Evolutionary conservation across 371 early-diverging fungal genomes (phyloP).

Genomic region (Entomophthora muscae): DNA sequence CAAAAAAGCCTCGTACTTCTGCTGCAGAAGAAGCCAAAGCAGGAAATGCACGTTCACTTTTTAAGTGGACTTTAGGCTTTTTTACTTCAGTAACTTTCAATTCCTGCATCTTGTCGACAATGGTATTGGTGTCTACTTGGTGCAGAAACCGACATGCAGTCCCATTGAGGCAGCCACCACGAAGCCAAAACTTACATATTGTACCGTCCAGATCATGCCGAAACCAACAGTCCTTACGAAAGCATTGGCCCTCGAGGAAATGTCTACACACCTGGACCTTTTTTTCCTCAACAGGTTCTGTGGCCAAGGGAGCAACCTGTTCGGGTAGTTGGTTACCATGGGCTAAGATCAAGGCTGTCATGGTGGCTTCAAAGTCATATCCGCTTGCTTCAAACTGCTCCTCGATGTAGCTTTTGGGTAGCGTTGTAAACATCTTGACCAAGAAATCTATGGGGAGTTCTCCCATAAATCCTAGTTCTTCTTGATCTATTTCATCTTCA

Average conservation of each 20-base stretch:
- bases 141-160: slow-evolving; percentile 7
- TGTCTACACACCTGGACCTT: slow-evolving; percentile 8
- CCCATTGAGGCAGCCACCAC: slow-evolving; percentile 6
- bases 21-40: background rate
- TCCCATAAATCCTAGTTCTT: background rate
- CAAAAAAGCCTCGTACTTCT: background rate
- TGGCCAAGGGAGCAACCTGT: background rate
- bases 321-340: background rate
- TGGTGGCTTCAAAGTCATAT: background rate
- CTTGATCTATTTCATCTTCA: background rate
- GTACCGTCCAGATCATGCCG: slow-evolving; percentile 4
- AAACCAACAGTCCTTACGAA: slow-evolving; percentile 10
- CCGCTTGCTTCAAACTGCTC: background rate
- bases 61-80: background rate
- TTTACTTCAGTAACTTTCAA: background rate
- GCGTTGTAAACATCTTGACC: background rate
- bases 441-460: background rate
- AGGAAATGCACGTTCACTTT: background rate
- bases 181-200: slow-evolving; percentile 8
- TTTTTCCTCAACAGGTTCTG: background rate
- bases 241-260: slow-evolving; percentile 8
- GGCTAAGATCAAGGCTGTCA: background rate
- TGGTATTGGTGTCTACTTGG: background rate
- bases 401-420: background rate
- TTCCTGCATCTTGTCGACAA: background rate